Conservation (phyloP, 805 yeast genomes). For the Candida endomychidarum region DNA sequence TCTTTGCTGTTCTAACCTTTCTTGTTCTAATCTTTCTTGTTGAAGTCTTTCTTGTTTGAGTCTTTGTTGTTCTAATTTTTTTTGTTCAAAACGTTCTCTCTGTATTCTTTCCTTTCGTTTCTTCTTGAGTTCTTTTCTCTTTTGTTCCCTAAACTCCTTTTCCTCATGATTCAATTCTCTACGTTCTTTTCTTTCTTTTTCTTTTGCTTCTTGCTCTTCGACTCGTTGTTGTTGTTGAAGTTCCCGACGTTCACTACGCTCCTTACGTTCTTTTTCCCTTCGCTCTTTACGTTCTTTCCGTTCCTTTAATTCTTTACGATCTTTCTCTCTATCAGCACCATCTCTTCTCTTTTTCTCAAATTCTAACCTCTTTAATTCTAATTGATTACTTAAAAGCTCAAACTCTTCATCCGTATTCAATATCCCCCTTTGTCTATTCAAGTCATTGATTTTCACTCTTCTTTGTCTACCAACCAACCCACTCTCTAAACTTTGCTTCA, state of each 20-base stretch:
- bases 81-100: slow-evolving; percentile 3
- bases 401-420: slow-evolving; percentile 1
- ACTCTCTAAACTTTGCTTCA: slow-evolving; percentile 3
- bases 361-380: slow-evolving; percentile 2
- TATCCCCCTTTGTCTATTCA: background rate
- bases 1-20: slow-evolving; percentile 4
- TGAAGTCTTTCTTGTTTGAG: slow-evolving; percentile 10
- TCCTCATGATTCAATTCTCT: too few species aligned
- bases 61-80: slow-evolving; percentile 7
- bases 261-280: background rate
- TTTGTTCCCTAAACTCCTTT: slow-evolving; percentile 8
- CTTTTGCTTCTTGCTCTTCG: slow-evolving; percentile 3
- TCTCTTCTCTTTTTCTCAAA: too few species aligned
- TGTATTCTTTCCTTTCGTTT: slow-evolving; percentile 4
- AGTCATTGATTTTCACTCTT: slow-evolving; percentile 1
- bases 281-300: slow-evolving; percentile 4
- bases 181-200: slow-evolving; percentile 5
- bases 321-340: background rate
- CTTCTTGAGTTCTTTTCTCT: slow-evolving; percentile 18
- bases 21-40: slow-evolving; percentile 6
- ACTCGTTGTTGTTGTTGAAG: background rate
- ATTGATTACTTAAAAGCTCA: slow-evolving; percentile 1
- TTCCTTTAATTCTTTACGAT: background rate
- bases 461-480: slow-evolving; percentile 5
- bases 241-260: background rate